These are phyloP conservation scores for Paxillus ammoniavirescens DNA, from an alignment of 768 basidiomycete genomes.

Conservation along the genomic window DNA sequence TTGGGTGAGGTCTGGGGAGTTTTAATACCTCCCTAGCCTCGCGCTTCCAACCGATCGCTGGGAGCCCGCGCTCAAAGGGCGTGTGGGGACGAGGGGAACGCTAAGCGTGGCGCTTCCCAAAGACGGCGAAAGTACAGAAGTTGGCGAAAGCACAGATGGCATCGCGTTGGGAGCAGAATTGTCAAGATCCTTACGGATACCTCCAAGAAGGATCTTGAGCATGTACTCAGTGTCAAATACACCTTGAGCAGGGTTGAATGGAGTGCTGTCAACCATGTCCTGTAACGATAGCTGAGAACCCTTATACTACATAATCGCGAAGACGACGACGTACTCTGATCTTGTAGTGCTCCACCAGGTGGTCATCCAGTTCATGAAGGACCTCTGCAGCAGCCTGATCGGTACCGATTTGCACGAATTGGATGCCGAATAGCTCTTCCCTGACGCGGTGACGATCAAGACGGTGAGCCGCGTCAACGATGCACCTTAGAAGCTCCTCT, in stretches of 20 bases:
- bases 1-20: no score
- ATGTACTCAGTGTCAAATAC: slow-evolving; percentile 34
- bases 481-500: slow-evolving; percentile 23
- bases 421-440: slow-evolving; percentile 42
- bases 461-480: slow-evolving; percentile 37
- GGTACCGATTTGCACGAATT: slow-evolving; percentile 47
- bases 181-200: slow-evolving; percentile 20
- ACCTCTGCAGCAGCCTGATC: slow-evolving; percentile 37
- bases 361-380: slow-evolving; percentile 40
- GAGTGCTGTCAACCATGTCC: slow-evolving; percentile 50
- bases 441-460: slow-evolving; percentile 36
- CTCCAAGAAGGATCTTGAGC: slow-evolving; percentile 33
- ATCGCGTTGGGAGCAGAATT: slow-evolving; percentile 5
- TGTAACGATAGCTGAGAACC: slow-evolving; percentile 13
- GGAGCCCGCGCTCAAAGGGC: background rate
- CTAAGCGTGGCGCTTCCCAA: background rate
- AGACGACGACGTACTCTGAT: slow-evolving; percentile 25
- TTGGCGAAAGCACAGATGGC: slow-evolving; percentile 7
- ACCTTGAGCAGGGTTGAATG: slow-evolving; percentile 32
- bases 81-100: background rate
- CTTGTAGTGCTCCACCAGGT: slow-evolving; percentile 29
- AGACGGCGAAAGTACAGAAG: slow-evolving; percentile 11
- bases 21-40: no score
- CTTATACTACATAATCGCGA: background rate
- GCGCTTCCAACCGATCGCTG: no score